phyloP scores from a whole-genome alignment of 2,329 filamentous ascomycete species.

The Colletotrichum trifolii region DNA sequence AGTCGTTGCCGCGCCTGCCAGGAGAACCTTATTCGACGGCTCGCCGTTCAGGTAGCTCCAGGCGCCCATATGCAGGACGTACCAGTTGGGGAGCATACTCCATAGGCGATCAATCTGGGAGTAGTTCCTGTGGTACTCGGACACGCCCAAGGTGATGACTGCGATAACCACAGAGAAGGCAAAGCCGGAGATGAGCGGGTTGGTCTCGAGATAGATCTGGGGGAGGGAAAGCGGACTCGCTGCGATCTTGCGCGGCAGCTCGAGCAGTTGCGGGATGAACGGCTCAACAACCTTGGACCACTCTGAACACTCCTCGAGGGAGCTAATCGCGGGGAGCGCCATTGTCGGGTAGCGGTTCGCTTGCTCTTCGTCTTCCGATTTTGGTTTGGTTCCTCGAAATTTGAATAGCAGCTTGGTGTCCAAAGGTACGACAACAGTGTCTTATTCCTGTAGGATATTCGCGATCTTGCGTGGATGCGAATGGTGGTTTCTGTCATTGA shows the following conservation, averaged over 20 bases:
- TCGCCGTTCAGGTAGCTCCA: conserved; percentile 84
- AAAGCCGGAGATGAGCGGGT: conserved; percentile 83
- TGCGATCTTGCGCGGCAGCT: conserved; percentile 74
- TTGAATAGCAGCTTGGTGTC: background rate
- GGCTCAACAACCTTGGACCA: conserved; percentile 80
- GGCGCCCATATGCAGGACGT: conserved; percentile 84
- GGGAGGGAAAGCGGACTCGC: conserved; percentile 71
- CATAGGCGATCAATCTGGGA: conserved; percentile 96
- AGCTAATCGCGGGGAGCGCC: conserved; percentile 78
- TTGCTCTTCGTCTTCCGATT: background rate
- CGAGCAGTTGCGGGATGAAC: conserved; percentile 75
- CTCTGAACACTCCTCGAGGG: conserved; percentile 79
- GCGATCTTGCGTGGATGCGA: background rate
- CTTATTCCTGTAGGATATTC: background rate
- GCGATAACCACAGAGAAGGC: conserved; percentile 78
- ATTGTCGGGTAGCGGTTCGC: conserved; percentile 53
- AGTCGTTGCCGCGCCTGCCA: conserved; percentile 74
- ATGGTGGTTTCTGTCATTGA: background rate
- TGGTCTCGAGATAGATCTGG: conserved; percentile 83
- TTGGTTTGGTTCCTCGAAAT: background rate
- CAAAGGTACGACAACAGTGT: background rate
- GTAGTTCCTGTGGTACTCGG: conserved; percentile 92
- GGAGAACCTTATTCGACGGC: conserved; percentile 76
- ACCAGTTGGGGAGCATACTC: conserved; percentile 89
- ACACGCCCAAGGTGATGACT: conserved; percentile 76